Evolutionary conservation across 805 yeast genomes (phyloP), one percentile per base, ranked within the genome.

Genomic region (Peterozyma toletana): DNA sequence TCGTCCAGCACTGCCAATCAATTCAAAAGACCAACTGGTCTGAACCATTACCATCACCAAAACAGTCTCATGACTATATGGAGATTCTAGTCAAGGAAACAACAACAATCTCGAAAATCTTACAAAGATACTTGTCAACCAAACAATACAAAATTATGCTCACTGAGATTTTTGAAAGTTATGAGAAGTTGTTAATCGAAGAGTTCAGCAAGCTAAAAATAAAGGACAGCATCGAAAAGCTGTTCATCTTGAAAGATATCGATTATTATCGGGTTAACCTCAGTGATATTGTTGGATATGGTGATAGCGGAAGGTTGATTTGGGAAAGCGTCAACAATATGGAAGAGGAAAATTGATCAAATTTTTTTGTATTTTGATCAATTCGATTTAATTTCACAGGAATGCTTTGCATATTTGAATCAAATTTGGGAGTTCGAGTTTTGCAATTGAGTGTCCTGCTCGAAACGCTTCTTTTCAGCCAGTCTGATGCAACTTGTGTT

Each of bases 51-150:
- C 57, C 62, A 7, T 64, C 62, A 9, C 66, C 72, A 2, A 69
- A 64, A 11, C 75, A 71, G 41, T 78, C 78, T 37, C 83, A 81
- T 54, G 64, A 59, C 31, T 84, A 81, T 54, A 82, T 84, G 86
- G 80, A 73, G 45, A 70, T 72, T 2, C 59, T 84, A 35, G 80
- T 82, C 38, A 80, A 77, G 49, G 89, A 84, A 46, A 80, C 87
- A 0, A 53, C 69, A n/a, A 78, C 84, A 0, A 78, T 85, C 27
- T 67, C 80, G 2, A 73, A 77, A 47, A 82, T 80, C 5, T 64
- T 83, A 27, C 71, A 70, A 35, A 73, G 76, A 47, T 79, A 80
- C 53, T 62, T 84, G 35, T 78, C 84, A 0, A 70, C 69, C 40
- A 49, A 62, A 14, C 77, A 76, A 44, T 70, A 71, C 48, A 53